Evolutionary conservation across 2,329 filamentous ascomycete species (phyloP), one percentile per base, ranked within the genome.

Genomic region (Hypoxylon sp.): DNA sequence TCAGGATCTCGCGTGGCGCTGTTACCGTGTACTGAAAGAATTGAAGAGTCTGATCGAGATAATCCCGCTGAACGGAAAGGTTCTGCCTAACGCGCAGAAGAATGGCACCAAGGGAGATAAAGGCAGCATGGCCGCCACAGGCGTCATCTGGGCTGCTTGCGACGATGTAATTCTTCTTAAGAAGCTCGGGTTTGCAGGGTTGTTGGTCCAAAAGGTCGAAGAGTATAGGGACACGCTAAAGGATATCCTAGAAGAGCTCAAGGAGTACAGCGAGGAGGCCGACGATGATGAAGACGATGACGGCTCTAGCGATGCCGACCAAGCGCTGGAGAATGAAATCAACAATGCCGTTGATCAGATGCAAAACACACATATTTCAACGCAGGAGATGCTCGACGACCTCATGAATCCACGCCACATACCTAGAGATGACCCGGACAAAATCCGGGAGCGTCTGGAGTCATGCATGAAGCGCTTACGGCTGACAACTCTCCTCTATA

Each of bases 191-290:
- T 86, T 97, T 4, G 87, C 87, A 0, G 92, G 91, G 0, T 83
- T 94, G 63, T 85, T 95, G 51, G 85, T 92, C 0, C 84, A 86
- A 72, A 94, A 91, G 76, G 91, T 91, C 1, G 88, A 93, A 72
- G 86, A 94, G 77, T 93, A 91, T 80, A 84, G 89, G 44, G 92
- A 92, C 62, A 88, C 92, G 2, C 82, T 98, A 24, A 88, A 92
- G 73, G 95, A 98, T 81, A 92, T 94, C 0, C 87, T 97, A 72
- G 88, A 92, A 69, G 95, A 98, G 81, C 80, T 98, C 71, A 93
- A 94, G 77, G 93, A 95, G 73, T 98, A 94, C 94, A 89, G 91
- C 19, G 92, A 94, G 1, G 91, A 94, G 74, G 86, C 88, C 9
- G 85, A 87, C 0, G 87, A 88, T 2, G 89, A 89, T 0, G 89